A percentile compares a stretch with the other conserved stretches of the same genome.
These are phyloP conservation scores for Zygnema cylindricum DNA, from an alignment of 139 green algal species.

Conservation along the genomic window DNA sequence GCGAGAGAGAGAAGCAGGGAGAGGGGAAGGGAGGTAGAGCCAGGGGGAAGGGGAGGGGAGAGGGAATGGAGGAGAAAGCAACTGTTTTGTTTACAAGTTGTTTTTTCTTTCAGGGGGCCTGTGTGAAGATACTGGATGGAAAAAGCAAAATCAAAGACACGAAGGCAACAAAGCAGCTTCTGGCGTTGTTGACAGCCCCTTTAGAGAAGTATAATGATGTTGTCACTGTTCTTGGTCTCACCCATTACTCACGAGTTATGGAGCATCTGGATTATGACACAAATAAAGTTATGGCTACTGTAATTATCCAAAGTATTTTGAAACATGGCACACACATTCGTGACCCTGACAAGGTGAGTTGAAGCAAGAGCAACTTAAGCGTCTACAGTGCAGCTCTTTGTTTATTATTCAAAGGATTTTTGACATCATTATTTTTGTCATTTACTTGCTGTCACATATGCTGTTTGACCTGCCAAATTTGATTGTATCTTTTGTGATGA, in stretches of 20 bases:
- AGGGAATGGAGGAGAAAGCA: too few relatives aligned
- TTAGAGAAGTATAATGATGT: slow-evolving; percentile 79
- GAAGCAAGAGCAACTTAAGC: background rate
- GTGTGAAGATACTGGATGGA: slow-evolving; percentile 38
- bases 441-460: too few relatives aligned
- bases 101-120: slow-evolving; percentile 52
- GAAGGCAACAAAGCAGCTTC: slow-evolving; percentile 78
- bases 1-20: too few relatives aligned
- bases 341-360: slow-evolving; percentile 42
- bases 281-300: slow-evolving; percentile 81
- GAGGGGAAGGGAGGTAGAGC: too few relatives aligned
- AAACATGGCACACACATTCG: slow-evolving; percentile 62
- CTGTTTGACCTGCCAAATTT: background rate
- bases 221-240: slow-evolving; percentile 78
- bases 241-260: slow-evolving; percentile 83
- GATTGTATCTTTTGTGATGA: slow-evolving; percentile 1
- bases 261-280: slow-evolving; percentile 73
- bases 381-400: background rate
- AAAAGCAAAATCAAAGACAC: slow-evolving; percentile 45
- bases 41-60: too few relatives aligned
- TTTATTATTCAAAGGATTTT: background rate
- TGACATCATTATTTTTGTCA: background rate
- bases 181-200: slow-evolving; percentile 81
- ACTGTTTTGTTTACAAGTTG: too few relatives aligned
- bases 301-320: slow-evolving; percentile 75